Base-by-base conservation (phyloP, 345 rosid species). In the Brassica carinata region DNA sequence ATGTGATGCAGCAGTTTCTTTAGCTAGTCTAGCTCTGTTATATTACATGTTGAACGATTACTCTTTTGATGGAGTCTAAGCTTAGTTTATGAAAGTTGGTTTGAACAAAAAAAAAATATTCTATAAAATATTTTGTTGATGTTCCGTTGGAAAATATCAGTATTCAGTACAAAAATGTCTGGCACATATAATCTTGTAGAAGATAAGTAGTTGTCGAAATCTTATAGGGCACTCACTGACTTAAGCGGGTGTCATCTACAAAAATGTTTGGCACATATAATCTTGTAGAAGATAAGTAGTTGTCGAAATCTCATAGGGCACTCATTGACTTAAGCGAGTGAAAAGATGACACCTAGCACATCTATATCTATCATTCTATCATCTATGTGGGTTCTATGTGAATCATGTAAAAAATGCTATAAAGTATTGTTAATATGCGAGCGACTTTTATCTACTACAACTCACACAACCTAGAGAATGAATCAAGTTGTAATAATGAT, bases 241-340 rank as follows among this genome's bases (percentile, higher is more conserved):
- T 7, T 64, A 27, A 63, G 23, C 75, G 34, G 19, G 19, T 18
- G 19, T 18, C 19, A 18, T 18, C 19, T 69, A 74, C 79, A 36
- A 69, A 61, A 67, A 33, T 80, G 76, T 69, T 27, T 53, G 75
- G 6, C 73, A 63, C 23, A 27, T 58, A 69, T 69, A 63, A 79
- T 59, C 40, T 51, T 68, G 58, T 23, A 43, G 23, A 69, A 74
- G 59, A 63, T 62, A 71, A 75, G 73, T 38, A 53, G 75, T 65
- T 75, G 79, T 80, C 79, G 36, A 75, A 63, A 80, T 68, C 45
- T 74, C 65, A 79, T 68, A 73, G 74, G 83, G 13, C 45, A 53
- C 18, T 33, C 45, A 63, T 14, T 26, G 66, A n/a, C 67, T 7
- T 64, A 27, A 64, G 23, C 75, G 27, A 69, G 34, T 63, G 61